Base-by-base conservation (phyloP, 495 filamentous ascomycete species). In the Annulohypoxylon nitens region DNA sequence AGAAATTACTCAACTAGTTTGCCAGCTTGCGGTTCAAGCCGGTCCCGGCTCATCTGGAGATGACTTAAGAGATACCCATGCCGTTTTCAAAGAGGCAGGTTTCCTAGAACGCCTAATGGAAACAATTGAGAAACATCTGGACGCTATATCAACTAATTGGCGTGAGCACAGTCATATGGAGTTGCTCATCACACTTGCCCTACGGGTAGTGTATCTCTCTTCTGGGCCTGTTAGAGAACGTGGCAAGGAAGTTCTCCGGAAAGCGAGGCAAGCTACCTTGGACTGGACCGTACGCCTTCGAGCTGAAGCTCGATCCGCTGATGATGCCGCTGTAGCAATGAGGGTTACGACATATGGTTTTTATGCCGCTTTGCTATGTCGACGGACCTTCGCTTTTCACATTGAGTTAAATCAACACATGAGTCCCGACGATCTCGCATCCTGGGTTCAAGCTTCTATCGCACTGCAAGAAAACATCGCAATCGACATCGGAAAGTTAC, bases 81-180 rank as follows among this genome's bases (percentile, higher is more conserved):
- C 62, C 1, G 65, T 86, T 0, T 88, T 90, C 37, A 63, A 77
- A 16, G 84, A 90, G 34, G 26, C 67, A 4, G 9, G 30, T 2
- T 90, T 90, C 51, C 83, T 83, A 26, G 37, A 73, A 6, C 78
- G 79, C 23, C 63, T 90, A 0, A 34, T 78, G 1, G 81, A 83
- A 4, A 80, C 85, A 26, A 70, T 89, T 5, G 67, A 80, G 2
- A 53, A 71, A 6, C 82, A 85, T 3, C 69, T 90, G 0, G 55
- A 75, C 0, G 76, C 36, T 20, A 81, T 90, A 12, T 64, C 62
- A 4, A 68, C 73, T 1, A 90, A 87, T 60, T 90, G 85, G 87
- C 78, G 88, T 23, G 88, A 90, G 48, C 69, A 70, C 0, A 68
- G 83, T 48, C 76, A 78, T 7, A 87, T 89, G 85, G 82, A 84